These are phyloP conservation scores for Chlamydomonas reinhardtii DNA, from an alignment of 163 green algal species.

Conservation along the genomic window DNA sequence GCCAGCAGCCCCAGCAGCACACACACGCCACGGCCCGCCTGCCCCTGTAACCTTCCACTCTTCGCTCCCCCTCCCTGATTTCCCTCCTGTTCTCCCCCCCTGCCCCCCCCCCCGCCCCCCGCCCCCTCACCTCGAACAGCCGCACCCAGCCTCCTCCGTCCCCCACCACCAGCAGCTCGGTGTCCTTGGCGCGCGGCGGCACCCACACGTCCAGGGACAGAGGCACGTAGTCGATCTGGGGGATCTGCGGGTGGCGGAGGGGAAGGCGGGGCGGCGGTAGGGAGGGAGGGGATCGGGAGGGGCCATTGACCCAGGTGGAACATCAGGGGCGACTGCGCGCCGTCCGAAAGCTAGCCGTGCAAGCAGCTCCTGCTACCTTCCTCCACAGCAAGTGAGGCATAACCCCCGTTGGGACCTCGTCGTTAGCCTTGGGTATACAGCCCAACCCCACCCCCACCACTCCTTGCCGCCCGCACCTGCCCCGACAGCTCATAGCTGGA, in stretches of 20 bases:
- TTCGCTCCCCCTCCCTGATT: too few relatives aligned
- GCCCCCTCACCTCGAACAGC: conserved; percentile 54
- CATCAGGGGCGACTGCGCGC: too few relatives aligned
- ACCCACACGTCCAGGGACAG: conserved; percentile 67
- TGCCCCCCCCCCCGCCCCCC: background rate
- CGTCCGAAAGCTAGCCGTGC: too few relatives aligned
- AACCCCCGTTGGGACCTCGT: too few relatives aligned
- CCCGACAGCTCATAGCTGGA: conserved; percentile 58
- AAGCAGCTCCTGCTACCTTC: too few relatives aligned
- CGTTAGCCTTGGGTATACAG: too few relatives aligned
- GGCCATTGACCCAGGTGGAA: too few relatives aligned
- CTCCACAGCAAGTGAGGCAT: too few relatives aligned
- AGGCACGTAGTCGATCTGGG: conserved; percentile 69
- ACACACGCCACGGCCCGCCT: too few relatives aligned
- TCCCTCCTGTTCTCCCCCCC: too few relatives aligned
- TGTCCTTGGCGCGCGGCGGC: conserved; percentile 44
- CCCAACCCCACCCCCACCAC: background rate
- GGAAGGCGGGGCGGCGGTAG: background rate
- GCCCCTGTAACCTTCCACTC: too few relatives aligned
- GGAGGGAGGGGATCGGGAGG: background rate
- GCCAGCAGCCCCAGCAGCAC: too few relatives aligned
- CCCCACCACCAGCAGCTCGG: conserved; percentile 70
- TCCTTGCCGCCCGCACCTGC: background rate
- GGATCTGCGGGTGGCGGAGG: conserved; percentile 51
- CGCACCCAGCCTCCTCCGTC: conserved; percentile 71